Evolutionary conservation across 371 early-diverging fungal genomes (phyloP), one percentile per base, ranked within the genome.

Genomic region (Apophysomyces ossiformis): DNA sequence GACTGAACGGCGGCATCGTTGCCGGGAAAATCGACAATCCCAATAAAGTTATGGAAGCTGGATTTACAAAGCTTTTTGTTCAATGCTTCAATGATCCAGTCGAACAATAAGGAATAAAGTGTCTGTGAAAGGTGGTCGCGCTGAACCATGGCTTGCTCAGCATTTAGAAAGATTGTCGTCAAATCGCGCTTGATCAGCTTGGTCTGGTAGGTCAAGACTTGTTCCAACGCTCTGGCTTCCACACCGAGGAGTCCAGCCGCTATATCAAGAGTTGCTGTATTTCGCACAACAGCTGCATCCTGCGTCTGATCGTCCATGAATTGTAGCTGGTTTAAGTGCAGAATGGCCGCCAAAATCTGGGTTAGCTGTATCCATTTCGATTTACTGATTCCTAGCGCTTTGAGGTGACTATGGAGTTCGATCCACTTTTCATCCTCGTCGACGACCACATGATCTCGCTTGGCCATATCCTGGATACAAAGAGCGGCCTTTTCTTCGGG

Each of bases 21-120:
- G 0, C 90, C 89, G 12, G 84, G 81, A 64, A 88, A 80, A 64
- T 91, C 90, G 38, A 90, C 68, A 11, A 90, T 65, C 12, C 85
- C 89, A 36, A 90, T 82, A 65, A 90, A 89, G 68, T 90, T 89
- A 37, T 84, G 78, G 46, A 71, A 75, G 7, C 82, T 76, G 12
- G 74, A 82, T 56, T 83, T 84, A 73, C 86, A 84, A 26, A 95
- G 77, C 21, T 89, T 85, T n/a, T 79, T 73, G 78, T 96, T 96
- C 74, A 94, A 82, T 59, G 87, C 87, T 72, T 96, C 96, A 35
- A 95, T 84, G n/a, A 97, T 68, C 92, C 94, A 96, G 11, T 85
- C 82, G 74, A 94, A 90, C 38, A 96, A 67, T 9, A 94, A 84
- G 8, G 89, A 86, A 70, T 95, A 96, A 9, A 96, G 84, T 4